Evolutionary conservation across 768 basidiomycete genomes (phyloP), one percentile per base, ranked within the genome.

Genomic region (Boletus coccyginus): DNA sequence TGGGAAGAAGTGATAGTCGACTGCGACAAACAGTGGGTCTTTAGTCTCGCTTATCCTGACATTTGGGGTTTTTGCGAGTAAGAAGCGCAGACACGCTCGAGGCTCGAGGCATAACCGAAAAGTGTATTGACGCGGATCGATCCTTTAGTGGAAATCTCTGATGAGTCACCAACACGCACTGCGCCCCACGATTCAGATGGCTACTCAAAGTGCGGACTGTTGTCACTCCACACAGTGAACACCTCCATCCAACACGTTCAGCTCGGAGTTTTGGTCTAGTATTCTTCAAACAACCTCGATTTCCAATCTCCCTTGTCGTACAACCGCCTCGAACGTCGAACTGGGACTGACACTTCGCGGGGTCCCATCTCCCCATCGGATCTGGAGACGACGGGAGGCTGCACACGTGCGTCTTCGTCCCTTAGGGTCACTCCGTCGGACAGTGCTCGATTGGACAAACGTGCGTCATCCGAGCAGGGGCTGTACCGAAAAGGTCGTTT

Each of bases 271-370:
- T 29, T 16, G 32, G 13, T 24, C 38, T 62, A 56, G 35, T 46
- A 52, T 7, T 43, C 58, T 31, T 54, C 39, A 9, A 49, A 21
- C 38, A 57, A 42, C 54, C 63, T 42, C 36, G 56, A 57, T 42
- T 56, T 56, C 62, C 60, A 43, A 33, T 45, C 55, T 13, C 57
- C 50, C 21, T 41, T 47, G 12, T 54, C 53, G 17, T 55, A 51
- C 38, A 50, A 21, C 50, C 63, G 33, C 24, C 42, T 58, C 40
- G 16, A 45, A 27, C 39, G 45, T 24, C 36, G 16, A 32, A 16
- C 19, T 21, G 21, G 24, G 9, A 45, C 9, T 5, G 40, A 31
- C 8, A 19, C 17, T 7, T 44, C n/a, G 38, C 27, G 55, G 32
- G 21, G 19, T 40, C 12, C 51, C 10, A 10, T 27, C 27, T 32